Percentiles rank a stretch among this genome's conserved stretches.
Evolutionary conservation across 2,329 filamentous ascomycete species (phyloP).

Genomic region (Exophiala dermatitidis): DNA sequence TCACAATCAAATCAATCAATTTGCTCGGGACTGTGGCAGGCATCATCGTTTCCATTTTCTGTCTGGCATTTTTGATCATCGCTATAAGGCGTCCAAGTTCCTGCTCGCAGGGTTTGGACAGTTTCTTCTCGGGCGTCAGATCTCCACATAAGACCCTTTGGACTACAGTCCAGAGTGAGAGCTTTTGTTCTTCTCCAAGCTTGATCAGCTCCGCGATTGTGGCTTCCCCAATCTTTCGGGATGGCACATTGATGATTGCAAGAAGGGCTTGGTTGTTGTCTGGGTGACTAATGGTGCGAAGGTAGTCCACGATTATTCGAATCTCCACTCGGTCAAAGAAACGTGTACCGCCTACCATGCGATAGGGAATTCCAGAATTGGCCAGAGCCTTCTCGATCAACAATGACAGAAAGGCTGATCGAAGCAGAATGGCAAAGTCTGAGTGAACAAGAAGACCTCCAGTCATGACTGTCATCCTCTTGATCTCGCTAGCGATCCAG

Average conservation of each 20-base stretch:
- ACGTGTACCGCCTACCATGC: slow-evolving; percentile 82
- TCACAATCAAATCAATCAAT: slow-evolving; percentile 51
- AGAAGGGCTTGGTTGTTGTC: slow-evolving; percentile 80
- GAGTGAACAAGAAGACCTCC: slow-evolving; percentile 65
- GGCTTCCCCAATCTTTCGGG: slow-evolving; percentile 69
- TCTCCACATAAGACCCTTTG: slow-evolving; percentile 51
- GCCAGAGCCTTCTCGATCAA: slow-evolving; percentile 79
- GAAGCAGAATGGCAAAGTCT: slow-evolving; percentile 81
- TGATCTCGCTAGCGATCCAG: slow-evolving; percentile 84
- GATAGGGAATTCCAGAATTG: slow-evolving; percentile 74
- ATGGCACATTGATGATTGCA: slow-evolving; percentile 76
- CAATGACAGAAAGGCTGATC: slow-evolving; percentile 73
- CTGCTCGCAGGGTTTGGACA: slow-evolving; percentile 50
- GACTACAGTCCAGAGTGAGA: slow-evolving; percentile 71
- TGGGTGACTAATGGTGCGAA: slow-evolving; percentile 76
- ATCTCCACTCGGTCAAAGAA: slow-evolving; percentile 92
- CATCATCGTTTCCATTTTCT: slow-evolving; percentile 42
- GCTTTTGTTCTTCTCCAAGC: slow-evolving; percentile 63
- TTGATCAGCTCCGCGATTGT: slow-evolving; percentile 68
- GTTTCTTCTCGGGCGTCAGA: slow-evolving; percentile 45
- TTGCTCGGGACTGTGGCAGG: slow-evolving; percentile 35
- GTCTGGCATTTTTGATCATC: slow-evolving; percentile 51
- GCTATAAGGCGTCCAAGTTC: slow-evolving; percentile 54
- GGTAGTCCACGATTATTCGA: slow-evolving; percentile 78
- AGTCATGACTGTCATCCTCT: slow-evolving; percentile 61